Conservation (phyloP, 768 basidiomycete genomes). For the Mycena galopus region DNA sequence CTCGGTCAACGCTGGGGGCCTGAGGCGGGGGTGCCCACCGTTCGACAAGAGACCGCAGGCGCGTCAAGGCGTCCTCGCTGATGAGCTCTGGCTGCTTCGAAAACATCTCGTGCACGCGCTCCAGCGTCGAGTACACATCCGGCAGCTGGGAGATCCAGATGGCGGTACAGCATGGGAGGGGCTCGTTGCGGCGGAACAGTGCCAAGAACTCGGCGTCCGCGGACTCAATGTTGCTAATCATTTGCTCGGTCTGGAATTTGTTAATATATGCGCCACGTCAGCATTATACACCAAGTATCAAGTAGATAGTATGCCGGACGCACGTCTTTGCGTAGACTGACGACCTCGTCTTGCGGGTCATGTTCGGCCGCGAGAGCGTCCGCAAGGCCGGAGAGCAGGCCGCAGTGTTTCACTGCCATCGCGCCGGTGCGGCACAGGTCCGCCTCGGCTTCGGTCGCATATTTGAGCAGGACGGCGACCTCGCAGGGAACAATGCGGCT, state of each 20-base stretch:
- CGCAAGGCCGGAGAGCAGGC: background rate
- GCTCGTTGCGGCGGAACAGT: slow-evolving; percentile 17
- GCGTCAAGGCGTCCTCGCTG: background rate
- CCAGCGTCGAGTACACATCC: slow-evolving; percentile 21
- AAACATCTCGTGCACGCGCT: background rate
- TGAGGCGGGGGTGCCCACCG: slow-evolving; percentile 28
- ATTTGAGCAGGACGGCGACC: slow-evolving; percentile 16
- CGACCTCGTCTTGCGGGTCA: slow-evolving; percentile 5
- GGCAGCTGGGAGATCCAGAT: slow-evolving; percentile 27
- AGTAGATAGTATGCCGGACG: background rate
- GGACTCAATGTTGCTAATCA: slow-evolving; percentile 1
- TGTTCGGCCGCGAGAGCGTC: slow-evolving; percentile 4
- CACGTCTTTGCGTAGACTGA: slow-evolving; percentile 12
- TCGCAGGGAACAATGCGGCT: slow-evolving; percentile 26
- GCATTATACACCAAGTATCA: background rate
- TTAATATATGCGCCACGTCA: slow-evolving; percentile 2
- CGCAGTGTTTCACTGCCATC: slow-evolving; percentile 20
- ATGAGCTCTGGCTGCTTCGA: background rate
- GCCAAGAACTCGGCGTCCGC: slow-evolving; percentile 12
- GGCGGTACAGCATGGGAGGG: slow-evolving; percentile 21
- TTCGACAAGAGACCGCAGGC: slow-evolving; percentile 10
- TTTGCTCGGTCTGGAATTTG: slow-evolving; percentile 15
- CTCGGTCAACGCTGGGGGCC: background rate
- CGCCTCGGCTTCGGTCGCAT: slow-evolving; percentile 30
- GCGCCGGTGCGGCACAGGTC: slow-evolving; percentile 20